Percentiles rank a stretch among this genome's conserved stretches.
These are phyloP conservation scores for Alectoria sarmentosa DNA, from an alignment of 495 filamentous ascomycete genomes.

Conservation along the genomic window DNA sequence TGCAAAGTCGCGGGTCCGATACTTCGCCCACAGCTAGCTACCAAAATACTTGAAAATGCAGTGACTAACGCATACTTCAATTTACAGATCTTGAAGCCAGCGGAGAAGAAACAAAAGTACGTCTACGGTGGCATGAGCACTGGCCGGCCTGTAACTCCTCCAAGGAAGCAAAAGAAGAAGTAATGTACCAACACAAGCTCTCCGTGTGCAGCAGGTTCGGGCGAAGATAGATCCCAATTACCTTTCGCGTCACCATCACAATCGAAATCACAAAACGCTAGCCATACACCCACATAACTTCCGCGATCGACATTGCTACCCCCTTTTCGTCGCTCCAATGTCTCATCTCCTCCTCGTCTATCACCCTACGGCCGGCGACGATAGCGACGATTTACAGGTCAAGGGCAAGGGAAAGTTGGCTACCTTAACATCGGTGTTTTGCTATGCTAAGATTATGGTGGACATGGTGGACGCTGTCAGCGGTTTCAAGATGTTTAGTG, in stretches of 20 bases:
- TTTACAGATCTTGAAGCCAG: constrained; percentile 89
- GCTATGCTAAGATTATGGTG: constrained; percentile 19
- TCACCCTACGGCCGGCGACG: constrained; percentile 15
- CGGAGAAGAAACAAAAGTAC: constrained; percentile 99
- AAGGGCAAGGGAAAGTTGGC: constrained; percentile 9
- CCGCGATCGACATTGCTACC: constrained; percentile 15
- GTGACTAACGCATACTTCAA: not conserved
- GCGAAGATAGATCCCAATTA: constrained; percentile 62
- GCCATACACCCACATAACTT: constrained; percentile 11
- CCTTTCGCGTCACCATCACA: constrained; percentile 16
- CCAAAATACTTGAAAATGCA: not conserved
- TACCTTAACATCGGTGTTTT: constrained; percentile 12
- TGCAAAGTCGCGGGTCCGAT: not conserved
- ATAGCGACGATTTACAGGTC: constrained; percentile 11
- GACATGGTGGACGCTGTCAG: constrained; percentile 12
- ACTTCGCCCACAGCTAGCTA: not conserved
- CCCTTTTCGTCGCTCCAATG: constrained; percentile 12
- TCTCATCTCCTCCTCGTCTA: constrained; percentile 14
- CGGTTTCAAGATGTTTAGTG: constrained; percentile 14
- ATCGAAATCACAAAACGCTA: constrained; percentile 13
- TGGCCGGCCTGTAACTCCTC: constrained; percentile 81
- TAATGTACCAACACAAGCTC: constrained; percentile 74
- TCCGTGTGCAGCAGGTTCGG: constrained; percentile 90
- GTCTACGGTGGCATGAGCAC: constrained; percentile 84
- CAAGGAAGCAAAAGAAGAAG: constrained; percentile 84